These are phyloP conservation scores for Salix dunnii DNA, from an alignment of 345 rosid genomes.

Conservation along the genomic window DNA sequence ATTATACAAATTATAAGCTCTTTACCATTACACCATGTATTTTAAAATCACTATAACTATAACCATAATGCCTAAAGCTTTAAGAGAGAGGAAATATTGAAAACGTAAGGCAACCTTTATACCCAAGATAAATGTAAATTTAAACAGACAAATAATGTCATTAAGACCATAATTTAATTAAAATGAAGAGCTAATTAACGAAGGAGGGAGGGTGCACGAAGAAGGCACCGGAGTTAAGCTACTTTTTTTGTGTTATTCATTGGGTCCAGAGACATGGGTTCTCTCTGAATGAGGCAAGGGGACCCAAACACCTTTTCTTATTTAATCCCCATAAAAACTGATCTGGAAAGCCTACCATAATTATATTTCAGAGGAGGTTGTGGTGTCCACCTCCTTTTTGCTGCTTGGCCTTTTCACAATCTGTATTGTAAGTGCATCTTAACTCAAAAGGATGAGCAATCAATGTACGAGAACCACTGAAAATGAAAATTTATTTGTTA, in stretches of 20 bases:
- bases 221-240: background rate
- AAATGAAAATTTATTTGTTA: slow-evolving; percentile 6
- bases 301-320: slow-evolving; percentile 6
- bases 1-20: rapidly evolving
- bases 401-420: slow-evolving; percentile 45
- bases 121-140: background rate
- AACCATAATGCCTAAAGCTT: too few species aligned
- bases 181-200: background rate
- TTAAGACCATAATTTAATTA: background rate
- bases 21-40: too few species aligned
- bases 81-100: background rate
- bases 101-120: too few species aligned
- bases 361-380: slow-evolving; percentile 20
- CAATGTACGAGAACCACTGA: slow-evolving; percentile 36
- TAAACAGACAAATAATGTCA: too few species aligned
- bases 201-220: background rate
- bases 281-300: background rate
- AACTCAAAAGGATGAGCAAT: slow-evolving; percentile 27
- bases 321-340: slow-evolving; percentile 18
- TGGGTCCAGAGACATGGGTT: background rate
- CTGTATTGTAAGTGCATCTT: slow-evolving; percentile 23
- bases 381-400: slow-evolving; percentile 32
- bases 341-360: slow-evolving; percentile 37
- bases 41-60: too few species aligned
- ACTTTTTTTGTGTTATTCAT: background rate